Percentiles rank a stretch among this genome's conserved stretches.
phyloP scores from a whole-genome alignment of 495 filamentous ascomycete species.

The Penicillium ochrochloron region DNA sequence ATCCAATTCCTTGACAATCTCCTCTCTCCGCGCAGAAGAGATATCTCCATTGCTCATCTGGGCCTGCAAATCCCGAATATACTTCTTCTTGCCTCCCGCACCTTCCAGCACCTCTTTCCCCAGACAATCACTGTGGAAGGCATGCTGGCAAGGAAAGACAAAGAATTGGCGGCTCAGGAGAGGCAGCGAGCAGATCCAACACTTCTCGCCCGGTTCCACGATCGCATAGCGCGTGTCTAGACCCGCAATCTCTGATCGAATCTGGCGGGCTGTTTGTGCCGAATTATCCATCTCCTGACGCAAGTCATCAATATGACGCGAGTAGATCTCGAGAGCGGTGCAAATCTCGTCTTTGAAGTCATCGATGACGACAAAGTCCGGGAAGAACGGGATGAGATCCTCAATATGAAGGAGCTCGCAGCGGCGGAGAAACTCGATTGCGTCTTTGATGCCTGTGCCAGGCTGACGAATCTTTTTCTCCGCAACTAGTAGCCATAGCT shows the following conservation, averaged over 20 bases:
- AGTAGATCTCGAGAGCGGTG: slow-evolving; percentile 88
- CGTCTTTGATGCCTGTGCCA: slow-evolving; percentile 83
- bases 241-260: slow-evolving; percentile 80
- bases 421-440: slow-evolving; percentile 89
- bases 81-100: slow-evolving; percentile 71
- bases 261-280: slow-evolving; percentile 82
- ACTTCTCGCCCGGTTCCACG: slow-evolving; percentile 94
- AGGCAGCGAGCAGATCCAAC: slow-evolving; percentile 84
- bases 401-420: slow-evolving; percentile 94
- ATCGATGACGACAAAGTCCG: slow-evolving; percentile 98
- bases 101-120: slow-evolving; percentile 79
- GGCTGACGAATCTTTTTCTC: slow-evolving; percentile 86
- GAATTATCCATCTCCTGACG: slow-evolving; percentile 96
- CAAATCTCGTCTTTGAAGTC: slow-evolving; percentile 99
- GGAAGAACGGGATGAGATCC: slow-evolving; percentile 97
- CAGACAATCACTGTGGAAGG: slow-evolving; percentile 93
- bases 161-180: slow-evolving; percentile 91
- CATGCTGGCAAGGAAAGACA: slow-evolving; percentile 97
- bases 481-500: slow-evolving; percentile 91
- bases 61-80: slow-evolving; percentile 83
- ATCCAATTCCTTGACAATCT: slow-evolving; percentile 87
- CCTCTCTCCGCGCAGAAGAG: slow-evolving; percentile 69
- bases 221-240: slow-evolving; percentile 92
- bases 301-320: slow-evolving; percentile 83
- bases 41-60: slow-evolving; percentile 75